Evolutionary conservation across 148 eudicot species (phyloP).

Genomic region (Pharnaceum exiguum): DNA sequence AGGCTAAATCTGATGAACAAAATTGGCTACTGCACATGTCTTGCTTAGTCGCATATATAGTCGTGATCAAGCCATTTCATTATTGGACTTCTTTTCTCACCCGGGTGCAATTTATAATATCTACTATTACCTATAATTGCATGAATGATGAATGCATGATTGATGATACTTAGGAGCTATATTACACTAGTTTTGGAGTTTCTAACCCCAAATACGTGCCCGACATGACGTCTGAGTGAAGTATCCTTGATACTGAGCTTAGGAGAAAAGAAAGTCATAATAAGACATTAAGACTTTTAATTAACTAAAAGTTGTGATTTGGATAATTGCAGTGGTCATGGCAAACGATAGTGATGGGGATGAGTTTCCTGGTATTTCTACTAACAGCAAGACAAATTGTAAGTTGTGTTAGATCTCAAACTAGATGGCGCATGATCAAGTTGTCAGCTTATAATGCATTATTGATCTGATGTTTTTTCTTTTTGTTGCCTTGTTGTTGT

Average conservation of each 20-base stretch:
- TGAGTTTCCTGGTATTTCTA: slow-evolving; percentile 55
- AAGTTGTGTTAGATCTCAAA: slow-evolving; percentile 19
- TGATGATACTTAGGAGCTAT: too few species aligned
- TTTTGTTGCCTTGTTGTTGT: not conserved
- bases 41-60: not conserved
- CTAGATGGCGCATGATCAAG: not conserved
- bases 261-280: too few species aligned
- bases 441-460: not conserved
- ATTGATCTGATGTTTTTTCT: not conserved
- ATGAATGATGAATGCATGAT: too few species aligned
- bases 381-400: slow-evolving; percentile 68
- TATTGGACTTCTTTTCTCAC: too few species aligned
- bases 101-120: too few species aligned
- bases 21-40: too few species aligned
- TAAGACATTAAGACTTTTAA: not conserved
- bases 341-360: slow-evolving; percentile 79
- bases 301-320: not conserved
- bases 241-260: too few species aligned
- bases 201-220: too few species aligned
- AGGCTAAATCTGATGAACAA: too few species aligned
- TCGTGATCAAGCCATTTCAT: not conserved
- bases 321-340: slow-evolving; percentile 78
- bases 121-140: too few species aligned
- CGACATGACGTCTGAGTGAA: too few species aligned
- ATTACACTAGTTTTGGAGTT: too few species aligned